phyloP scores from a whole-genome alignment of 2,329 filamentous ascomycete species.

The Aspergillus awamori region DNA sequence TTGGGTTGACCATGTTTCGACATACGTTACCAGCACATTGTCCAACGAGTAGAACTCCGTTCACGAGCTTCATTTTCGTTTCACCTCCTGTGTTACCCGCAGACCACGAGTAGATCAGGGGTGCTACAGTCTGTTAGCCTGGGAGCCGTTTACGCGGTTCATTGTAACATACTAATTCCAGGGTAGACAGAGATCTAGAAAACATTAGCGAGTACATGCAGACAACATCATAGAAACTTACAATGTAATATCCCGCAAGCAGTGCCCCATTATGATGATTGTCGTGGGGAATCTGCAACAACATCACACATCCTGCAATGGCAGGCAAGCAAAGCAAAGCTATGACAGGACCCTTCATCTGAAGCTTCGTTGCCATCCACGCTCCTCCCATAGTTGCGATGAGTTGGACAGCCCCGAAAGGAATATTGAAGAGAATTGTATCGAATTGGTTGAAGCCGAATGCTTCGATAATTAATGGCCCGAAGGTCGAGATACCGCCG shows the following conservation, averaged over 20 bases:
- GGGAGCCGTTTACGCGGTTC: too few relatives aligned
- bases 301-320: conserved; percentile 59
- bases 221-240: conserved; percentile 13
- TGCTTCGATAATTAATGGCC: conserved; percentile 59
- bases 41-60: conserved; percentile 66
- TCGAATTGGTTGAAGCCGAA: conserved; percentile 61
- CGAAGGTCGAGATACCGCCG: conserved; percentile 63
- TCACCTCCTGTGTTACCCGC: conserved; percentile 65
- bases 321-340: conserved; percentile 59
- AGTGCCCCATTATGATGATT: conserved; percentile 53
- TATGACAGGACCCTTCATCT: conserved; percentile 60
- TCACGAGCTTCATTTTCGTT: conserved; percentile 69
- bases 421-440: conserved; percentile 64
- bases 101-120: conserved; percentile 72
- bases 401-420: conserved; percentile 63
- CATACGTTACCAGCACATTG: conserved; percentile 64
- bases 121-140: conserved; percentile 45
- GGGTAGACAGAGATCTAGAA: conserved; percentile 60
- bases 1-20: not conserved
- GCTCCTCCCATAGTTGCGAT: conserved; percentile 62
- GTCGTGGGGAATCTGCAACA: conserved; percentile 54
- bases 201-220: not conserved
- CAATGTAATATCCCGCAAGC: conserved; percentile 60
- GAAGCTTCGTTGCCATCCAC: conserved; percentile 57
- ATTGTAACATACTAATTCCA: conserved; percentile 51